These are phyloP conservation scores for Saraca asoca DNA, from an alignment of 331 rosid genomes.

Conservation along the genomic window DNA sequence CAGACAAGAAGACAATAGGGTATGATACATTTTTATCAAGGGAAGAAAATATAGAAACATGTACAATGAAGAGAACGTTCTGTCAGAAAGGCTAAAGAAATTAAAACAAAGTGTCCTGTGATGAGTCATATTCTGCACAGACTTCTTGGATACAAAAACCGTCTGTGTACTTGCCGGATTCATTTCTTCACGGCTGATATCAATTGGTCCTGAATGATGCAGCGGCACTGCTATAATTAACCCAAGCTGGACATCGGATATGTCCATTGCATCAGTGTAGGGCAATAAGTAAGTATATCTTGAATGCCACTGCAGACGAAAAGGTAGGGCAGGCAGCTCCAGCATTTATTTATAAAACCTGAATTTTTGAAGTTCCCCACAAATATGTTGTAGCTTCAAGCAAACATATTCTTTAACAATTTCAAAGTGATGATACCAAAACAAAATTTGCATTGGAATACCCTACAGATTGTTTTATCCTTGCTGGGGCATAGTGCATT, in stretches of 20 bases:
- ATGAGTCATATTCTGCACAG: conserved; percentile 21
- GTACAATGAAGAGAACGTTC: neutral
- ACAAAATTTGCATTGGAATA: conserved; percentile 30
- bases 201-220: conserved; percentile 23
- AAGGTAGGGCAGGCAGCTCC: conserved; percentile 13
- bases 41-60: neutral
- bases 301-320: conserved; percentile 11
- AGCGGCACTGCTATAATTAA: neutral
- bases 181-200: conserved; percentile 23
- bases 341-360: conserved; percentile 18
- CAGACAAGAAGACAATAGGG: conserved; percentile 5
- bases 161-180: conserved; percentile 24
- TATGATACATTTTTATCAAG: conserved; percentile 7
- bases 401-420: conserved; percentile 18
- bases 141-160: conserved; percentile 23
- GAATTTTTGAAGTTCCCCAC: conserved; percentile 4
- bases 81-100: conserved; percentile 19
- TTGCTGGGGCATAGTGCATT: conserved; percentile 56
- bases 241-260: neutral
- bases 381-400: conserved; percentile 14
- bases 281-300: conserved; percentile 13
- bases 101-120: conserved; percentile 4
- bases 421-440: conserved; percentile 11
- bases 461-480: conserved; percentile 48
- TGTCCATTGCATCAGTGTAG: conserved; percentile 6